Evolutionary conservation across 2,329 filamentous ascomycete genomes (phyloP), one percentile per base, ranked within the genome.

Genomic region (Sclerotinia borealis): DNA sequence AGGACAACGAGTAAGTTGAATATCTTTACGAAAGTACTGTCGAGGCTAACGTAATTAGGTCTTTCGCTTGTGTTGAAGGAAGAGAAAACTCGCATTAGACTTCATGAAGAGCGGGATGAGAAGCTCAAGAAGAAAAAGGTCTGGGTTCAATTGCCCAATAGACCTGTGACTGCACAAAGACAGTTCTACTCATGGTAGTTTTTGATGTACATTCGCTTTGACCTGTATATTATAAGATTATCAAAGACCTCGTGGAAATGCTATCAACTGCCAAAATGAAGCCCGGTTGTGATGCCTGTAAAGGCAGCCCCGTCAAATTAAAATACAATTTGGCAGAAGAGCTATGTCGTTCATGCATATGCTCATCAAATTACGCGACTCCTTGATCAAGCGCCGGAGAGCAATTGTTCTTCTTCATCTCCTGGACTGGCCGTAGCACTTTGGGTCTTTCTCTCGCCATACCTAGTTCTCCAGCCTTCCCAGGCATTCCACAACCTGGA

Each of bases 141-240:
- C 19, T 97, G 93, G 93, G 84, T 90, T 15, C 91, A 93, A 71
- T 79, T 98, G 60, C 93, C 93, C 9, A 91, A 97, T 76, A 86
- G 93, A 66, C 90, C 89, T 8, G 82, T 99, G 62, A 88, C 88
- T 66, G 87, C 87, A 41, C 93, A 97, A 79, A 85, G 90, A 70
- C 93, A 92, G 74, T 96, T 95, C 76, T 96, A 96, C 77, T 86
- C 90, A 66, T 99, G 93, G 93, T 98, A 88, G 31, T 65, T 17
- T n/a, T 37, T 45, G 37, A 54, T 31, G 45, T 29, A 62, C 29
- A 22, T 47, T 34, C 31, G 48, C 22, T n/a, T 36, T 34, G 39
- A 47, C 41, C 19, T 62, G 51, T 62, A 62, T 56, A 58, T 13
- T 62, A 48, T 36, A 58, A 34, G 31, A 59, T 49, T 59, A 59